Base-by-base conservation (phyloP, 2,329 filamentous ascomycete genomes). In the Fonsecaea multimorphosa region DNA sequence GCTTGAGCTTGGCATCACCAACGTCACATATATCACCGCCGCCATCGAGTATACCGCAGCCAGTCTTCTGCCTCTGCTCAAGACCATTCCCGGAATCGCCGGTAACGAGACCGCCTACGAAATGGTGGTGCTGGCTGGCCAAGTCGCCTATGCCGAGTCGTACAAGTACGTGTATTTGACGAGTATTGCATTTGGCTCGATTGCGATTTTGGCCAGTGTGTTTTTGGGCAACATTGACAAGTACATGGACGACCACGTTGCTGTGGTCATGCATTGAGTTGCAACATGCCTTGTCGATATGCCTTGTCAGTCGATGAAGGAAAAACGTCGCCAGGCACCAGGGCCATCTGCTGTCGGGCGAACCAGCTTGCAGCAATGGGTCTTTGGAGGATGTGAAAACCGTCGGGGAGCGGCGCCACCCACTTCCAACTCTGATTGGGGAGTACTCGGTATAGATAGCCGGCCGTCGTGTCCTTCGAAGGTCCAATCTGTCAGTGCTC, bases 121-220 rank as follows among this genome's bases (percentile, higher is more conserved):
- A 63, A 80, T 77, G 63, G 79, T 89, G n/a, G 80, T 89, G 0
- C 70, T 72, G 2, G 85, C 85, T 0, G 85, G 86, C 0, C 83
- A 86, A 69, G 72, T 84, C 58, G 85, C 86, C 0, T 89, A 83
- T 74, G 81, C 86, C 0, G 78, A 84, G 56, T 83, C 82, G 9
- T 90, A 89, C 69, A 83, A 83, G 54, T 88, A 81, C 72, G 86
- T 88, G 2, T 90, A 88, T 72, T 85, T 86, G 74, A 80, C 81
- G 29, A 87, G 85, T 73, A 87, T 89, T 73, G 86, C 83, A 0
- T 89, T 89, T 74, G 87, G 87, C 0, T 79, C 68, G 0, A 73
- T 87, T 0, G 82, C 83, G 4, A 85, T 89, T 55, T 58, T 88
- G n/a, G 81, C 86, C 0, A 82, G 84, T 61, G 79, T 83, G 63